Evolutionary conservation across 495 filamentous ascomycete genomes (phyloP).

Genomic region (Jackrogersella minutella): DNA sequence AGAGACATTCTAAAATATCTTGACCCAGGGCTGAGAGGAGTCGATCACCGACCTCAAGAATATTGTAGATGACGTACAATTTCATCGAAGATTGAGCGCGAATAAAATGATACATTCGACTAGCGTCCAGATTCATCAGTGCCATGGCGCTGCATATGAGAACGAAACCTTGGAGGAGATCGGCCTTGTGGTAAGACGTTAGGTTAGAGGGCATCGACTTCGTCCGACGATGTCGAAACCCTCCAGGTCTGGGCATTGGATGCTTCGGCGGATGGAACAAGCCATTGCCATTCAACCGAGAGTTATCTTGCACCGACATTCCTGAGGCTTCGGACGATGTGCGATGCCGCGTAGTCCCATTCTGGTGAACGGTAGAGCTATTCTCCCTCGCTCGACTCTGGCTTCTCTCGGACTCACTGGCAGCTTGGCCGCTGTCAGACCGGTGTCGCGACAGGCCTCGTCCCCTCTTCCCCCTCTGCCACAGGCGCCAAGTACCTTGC

Average conservation of each 20-base stretch:
- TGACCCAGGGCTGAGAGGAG: constrained; percentile 91
- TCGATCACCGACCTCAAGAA: constrained; percentile 87
- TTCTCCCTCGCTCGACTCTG: constrained; percentile 40
- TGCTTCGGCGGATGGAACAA: constrained; percentile 45
- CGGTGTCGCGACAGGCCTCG: constrained; percentile 47
- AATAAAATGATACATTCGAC: constrained; percentile 98
- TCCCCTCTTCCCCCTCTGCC: constrained; percentile 65
- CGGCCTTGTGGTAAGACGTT: constrained; percentile 89
- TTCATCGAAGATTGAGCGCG: constrained; percentile 96
- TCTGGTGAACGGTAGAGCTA: constrained; percentile 21
- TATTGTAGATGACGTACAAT: constrained; percentile 97
- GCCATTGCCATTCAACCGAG: constrained; percentile 38
- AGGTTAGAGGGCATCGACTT: constrained; percentile 86
- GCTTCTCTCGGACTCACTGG: constrained; percentile 48
- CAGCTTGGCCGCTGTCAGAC: constrained; percentile 38
- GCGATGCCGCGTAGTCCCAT: constrained; percentile 35
- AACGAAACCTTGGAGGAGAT: constrained; percentile 87
- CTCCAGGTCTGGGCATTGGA: constrained; percentile 41
- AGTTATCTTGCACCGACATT: constrained; percentile 26
- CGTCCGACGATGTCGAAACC: constrained; percentile 72
- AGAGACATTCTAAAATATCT: constrained; percentile 94
- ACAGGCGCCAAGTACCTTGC: constrained; percentile 77
- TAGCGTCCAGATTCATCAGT: constrained; percentile 93
- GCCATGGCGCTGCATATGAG: constrained; percentile 84
- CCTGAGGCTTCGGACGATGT: constrained; percentile 29